phyloP scores from a whole-genome alignment of 2,329 filamentous ascomycete species.

The Arthrobotrys sinensis region DNA sequence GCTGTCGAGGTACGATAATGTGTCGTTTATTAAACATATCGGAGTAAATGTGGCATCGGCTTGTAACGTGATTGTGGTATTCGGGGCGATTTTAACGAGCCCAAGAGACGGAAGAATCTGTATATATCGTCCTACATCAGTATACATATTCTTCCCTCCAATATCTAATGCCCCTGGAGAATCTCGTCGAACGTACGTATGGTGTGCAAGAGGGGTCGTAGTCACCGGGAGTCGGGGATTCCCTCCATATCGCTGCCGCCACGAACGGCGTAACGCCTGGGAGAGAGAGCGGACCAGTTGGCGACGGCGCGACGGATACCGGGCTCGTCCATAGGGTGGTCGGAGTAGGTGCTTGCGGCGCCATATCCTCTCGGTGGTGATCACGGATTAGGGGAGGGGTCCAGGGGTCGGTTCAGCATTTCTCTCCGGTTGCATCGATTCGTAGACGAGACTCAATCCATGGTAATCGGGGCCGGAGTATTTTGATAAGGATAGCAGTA shows the following conservation, averaged over 20 bases:
- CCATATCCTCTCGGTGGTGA: constrained; percentile 51
- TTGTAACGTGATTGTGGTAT: constrained; percentile 74
- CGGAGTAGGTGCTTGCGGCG: constrained; percentile 38
- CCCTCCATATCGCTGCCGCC: constrained; percentile 55
- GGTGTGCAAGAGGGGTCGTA: constrained; percentile 62
- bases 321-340: constrained; percentile 45
- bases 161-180: constrained; percentile 2
- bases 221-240: constrained; percentile 43
- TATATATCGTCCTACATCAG: constrained; percentile 66
- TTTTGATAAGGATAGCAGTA: constrained; percentile 18
- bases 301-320: constrained; percentile 21
- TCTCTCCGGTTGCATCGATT: constrained; percentile 31
- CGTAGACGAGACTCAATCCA: constrained; percentile 25
- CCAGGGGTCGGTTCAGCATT: constrained; percentile 57
- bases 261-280: constrained; percentile 30
- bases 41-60: constrained; percentile 75
- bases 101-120: constrained; percentile 69
- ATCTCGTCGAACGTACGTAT: constrained; percentile 47
- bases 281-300: not conserved
- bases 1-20: constrained; percentile 68
- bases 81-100: constrained; percentile 71
- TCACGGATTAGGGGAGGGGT: constrained; percentile 56
- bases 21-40: constrained; percentile 70
- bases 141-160: constrained; percentile 64
- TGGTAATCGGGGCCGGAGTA: constrained; percentile 10